Evolutionary conservation across 2,329 filamentous ascomycete species (phyloP).

Genomic region (Trichophyton simii): DNA sequence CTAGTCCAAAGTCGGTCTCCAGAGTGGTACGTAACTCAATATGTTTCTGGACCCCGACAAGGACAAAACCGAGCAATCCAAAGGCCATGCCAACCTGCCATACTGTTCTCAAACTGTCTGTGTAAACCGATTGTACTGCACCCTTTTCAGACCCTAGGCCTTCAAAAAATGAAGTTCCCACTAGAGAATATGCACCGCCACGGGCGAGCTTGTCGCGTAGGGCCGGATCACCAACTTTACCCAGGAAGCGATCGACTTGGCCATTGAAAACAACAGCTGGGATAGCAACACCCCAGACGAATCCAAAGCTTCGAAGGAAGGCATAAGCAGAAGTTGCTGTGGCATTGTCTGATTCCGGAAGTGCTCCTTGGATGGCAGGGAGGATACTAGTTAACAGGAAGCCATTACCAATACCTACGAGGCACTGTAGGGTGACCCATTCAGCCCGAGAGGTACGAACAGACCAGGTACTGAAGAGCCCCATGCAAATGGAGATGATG

Average conservation of each 20-base stretch:
- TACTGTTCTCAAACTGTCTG: constrained; percentile 5
- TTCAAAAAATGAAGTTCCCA: background rate
- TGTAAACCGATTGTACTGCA: background rate
- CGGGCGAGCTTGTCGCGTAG: background rate
- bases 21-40: constrained; percentile 3
- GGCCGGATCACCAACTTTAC: background rate
- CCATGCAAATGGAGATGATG: constrained; percentile 17
- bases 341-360: constrained; percentile 20
- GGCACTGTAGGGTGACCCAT: constrained; percentile 22
- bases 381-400: constrained; percentile 17
- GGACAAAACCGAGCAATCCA: constrained; percentile 6
- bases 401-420: constrained; percentile 18
- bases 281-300: constrained; percentile 21
- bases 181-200: background rate
- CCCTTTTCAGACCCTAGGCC: background rate
- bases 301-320: constrained; percentile 23
- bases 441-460: constrained; percentile 14
- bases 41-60: constrained; percentile 3
- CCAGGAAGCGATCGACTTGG: constrained; percentile 9
- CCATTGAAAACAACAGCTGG: constrained; percentile 23
- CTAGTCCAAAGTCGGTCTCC: constrained; percentile 10
- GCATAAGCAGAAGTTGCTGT: constrained; percentile 18
- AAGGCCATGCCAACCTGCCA: constrained; percentile 6
- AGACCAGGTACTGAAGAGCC: constrained; percentile 19
- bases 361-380: constrained; percentile 19